phyloP scores from a whole-genome alignment of 179 eudicot genomes.

The Drosera spatulata region DNA sequence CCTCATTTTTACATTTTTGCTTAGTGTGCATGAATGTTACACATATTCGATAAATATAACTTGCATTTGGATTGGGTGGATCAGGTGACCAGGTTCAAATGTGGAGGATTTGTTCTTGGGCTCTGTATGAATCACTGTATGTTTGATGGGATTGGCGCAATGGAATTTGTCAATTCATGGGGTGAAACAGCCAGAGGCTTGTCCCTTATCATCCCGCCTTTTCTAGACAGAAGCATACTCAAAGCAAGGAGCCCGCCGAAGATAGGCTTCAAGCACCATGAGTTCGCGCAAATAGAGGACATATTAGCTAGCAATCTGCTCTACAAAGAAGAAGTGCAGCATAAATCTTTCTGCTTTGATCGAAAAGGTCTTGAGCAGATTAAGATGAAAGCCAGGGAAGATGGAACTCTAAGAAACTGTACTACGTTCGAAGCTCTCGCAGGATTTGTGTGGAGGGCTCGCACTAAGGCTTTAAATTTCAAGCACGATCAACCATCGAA shows the following conservation, averaged over 20 bases:
- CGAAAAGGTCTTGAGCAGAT: conserved; percentile 22
- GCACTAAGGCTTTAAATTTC: conserved; percentile 31
- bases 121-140: conserved; percentile 41
- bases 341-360: conserved; percentile 34
- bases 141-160: conserved; percentile 50
- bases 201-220: conserved; percentile 31
- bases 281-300: conserved; percentile 33
- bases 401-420: conserved; percentile 21
- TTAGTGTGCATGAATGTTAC: too few relatives aligned
- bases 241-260: conserved; percentile 40
- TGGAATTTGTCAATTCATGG: conserved; percentile 65
- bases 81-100: conserved; percentile 65
- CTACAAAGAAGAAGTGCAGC: conserved; percentile 21
- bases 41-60: not conserved
- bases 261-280: conserved; percentile 30
- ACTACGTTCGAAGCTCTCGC: conserved; percentile 43
- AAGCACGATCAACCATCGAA: conserved; percentile 32
- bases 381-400: conserved; percentile 31
- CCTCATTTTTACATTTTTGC: too few relatives aligned
- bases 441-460: conserved; percentile 44
- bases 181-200: conserved; percentile 51
- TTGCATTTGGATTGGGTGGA: not conserved
- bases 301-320: conserved; percentile 14
- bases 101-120: conserved; percentile 63
- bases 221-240: conserved; percentile 39